A percentile compares a stretch with the other conserved stretches of the same genome.
Evolutionary conservation across 1,139 yeast species (phyloP).

Genomic region (Suhomyces panamericanus): DNA sequence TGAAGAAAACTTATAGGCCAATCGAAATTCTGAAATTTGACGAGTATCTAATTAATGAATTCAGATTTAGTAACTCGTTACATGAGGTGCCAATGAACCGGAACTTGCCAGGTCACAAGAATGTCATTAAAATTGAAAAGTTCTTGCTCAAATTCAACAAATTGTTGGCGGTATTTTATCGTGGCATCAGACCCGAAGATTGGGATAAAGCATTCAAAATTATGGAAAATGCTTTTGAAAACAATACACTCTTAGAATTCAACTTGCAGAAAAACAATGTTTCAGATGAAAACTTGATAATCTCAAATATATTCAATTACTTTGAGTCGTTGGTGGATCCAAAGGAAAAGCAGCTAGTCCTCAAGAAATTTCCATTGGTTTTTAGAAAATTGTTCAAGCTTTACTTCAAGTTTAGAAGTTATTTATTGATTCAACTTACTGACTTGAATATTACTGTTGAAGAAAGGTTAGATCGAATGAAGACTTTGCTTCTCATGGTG

Average conservation of each 20-base stretch:
- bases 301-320: constrained; percentile 73
- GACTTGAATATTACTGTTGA: constrained; percentile 57
- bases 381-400: constrained; percentile 66
- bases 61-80: constrained; percentile 41
- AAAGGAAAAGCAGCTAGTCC: constrained; percentile 43
- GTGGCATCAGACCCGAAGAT: constrained; percentile 63
- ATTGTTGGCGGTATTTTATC: constrained; percentile 59
- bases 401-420: constrained; percentile 66
- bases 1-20: constrained; percentile 80
- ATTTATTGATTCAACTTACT: constrained; percentile 63
- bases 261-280: constrained; percentile 41
- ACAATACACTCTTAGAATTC: constrained; percentile 60
- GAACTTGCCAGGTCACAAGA: constrained; percentile 49
- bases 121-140: constrained; percentile 48
- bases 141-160: constrained; percentile 67
- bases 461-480: constrained; percentile 70
- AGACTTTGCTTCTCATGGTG: constrained; percentile 63
- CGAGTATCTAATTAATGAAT: constrained; percentile 38
- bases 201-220: constrained; percentile 80
- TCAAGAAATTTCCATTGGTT: constrained; percentile 64
- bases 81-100: constrained; percentile 52
- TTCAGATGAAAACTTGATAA: constrained; percentile 56
- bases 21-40: constrained; percentile 45
- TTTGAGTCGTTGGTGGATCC: constrained; percentile 55
- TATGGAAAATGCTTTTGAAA: constrained; percentile 62